phyloP scores from a whole-genome alignment of 805 yeast species.

The Grigorovia transvaalensis region DNA sequence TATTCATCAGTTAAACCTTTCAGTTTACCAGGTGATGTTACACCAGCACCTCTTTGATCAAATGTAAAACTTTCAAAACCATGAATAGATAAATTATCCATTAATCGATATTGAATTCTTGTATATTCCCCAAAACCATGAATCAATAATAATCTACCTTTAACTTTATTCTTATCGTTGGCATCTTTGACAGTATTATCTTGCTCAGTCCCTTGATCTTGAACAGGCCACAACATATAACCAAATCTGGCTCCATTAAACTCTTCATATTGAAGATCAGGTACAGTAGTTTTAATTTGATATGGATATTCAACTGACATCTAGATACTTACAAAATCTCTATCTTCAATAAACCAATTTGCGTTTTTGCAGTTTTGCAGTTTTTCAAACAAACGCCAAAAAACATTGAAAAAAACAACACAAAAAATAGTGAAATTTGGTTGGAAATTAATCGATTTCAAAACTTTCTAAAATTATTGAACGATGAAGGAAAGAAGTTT shows the following conservation, averaged over 20 bases:
- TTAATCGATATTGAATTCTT: slow-evolving; percentile 37
- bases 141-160: slow-evolving; percentile 48
- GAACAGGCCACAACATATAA: slow-evolving; percentile 21
- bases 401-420: too few relatives aligned
- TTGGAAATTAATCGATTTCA: too few relatives aligned
- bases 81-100: slow-evolving; percentile 39
- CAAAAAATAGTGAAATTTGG: background rate
- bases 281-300: slow-evolving; percentile 12
- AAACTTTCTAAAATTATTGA: too few relatives aligned
- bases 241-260: slow-evolving; percentile 25
- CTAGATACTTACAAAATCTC: background rate
- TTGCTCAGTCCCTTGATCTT: background rate
- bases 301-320: slow-evolving; percentile 17
- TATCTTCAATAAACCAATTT: too few relatives aligned
- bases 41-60: slow-evolving; percentile 72
- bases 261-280: slow-evolving; percentile 15
- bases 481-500: background rate
- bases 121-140: slow-evolving; percentile 67
- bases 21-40: slow-evolving; percentile 43
- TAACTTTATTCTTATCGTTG: slow-evolving; percentile 8
- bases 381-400: too few relatives aligned
- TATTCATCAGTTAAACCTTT: slow-evolving; percentile 49
- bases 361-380: too few relatives aligned
- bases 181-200: too few relatives aligned
- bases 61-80: slow-evolving; percentile 62